Base-by-base conservation (phyloP, 768 basidiomycete genomes). In the Lactifluus volemus region DNA sequence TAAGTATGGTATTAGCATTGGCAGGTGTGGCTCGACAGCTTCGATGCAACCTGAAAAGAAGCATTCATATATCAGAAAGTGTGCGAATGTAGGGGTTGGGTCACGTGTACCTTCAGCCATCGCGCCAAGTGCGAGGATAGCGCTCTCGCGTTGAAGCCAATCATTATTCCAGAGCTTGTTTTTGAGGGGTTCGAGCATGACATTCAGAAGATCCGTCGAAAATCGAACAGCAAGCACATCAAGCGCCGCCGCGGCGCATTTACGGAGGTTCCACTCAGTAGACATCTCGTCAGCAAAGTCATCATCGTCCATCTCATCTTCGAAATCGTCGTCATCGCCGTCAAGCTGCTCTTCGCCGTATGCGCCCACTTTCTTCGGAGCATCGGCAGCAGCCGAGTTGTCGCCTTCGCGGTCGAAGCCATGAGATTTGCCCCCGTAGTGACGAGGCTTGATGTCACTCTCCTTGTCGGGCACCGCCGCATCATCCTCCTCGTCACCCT, bases 231-330 rank as follows among this genome's bases (percentile, higher is more conserved):
- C 93, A 59, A 99, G 83, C 30, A 99, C 95, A 71, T 99, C 97
- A 59, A 99, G 78, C 10, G 97, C 97, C 0, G 97, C 97, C 0
- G 97, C 97, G 2, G 94, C 93, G 70, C 97, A 99, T 76, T 99
- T 99, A 64, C 97, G 82, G 63, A 98, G 78, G 74, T 98, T 99
- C 97, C 97, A 99, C 71, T 98, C 95, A 2, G 96, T 96, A 10
- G 90, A 88, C 80, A 92, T 89, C 70, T 98, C 97, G 61, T 98
- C 97, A 14, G 93, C 93, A 67, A 96, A 95, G 60, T 95, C 92
- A 49, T 92, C 88, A 61, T 92, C 89, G 65, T 93, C 88, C 65
- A 86, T 78, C 67, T 95, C 85, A 63, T 91, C 85, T 61, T 95
- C 92, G 41, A 70, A 71, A 21, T 69, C 68, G 2, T 95, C 90